Evolutionary conservation across 129 eudicot genomes (phyloP).

Genomic region (Centella asiatica): DNA sequence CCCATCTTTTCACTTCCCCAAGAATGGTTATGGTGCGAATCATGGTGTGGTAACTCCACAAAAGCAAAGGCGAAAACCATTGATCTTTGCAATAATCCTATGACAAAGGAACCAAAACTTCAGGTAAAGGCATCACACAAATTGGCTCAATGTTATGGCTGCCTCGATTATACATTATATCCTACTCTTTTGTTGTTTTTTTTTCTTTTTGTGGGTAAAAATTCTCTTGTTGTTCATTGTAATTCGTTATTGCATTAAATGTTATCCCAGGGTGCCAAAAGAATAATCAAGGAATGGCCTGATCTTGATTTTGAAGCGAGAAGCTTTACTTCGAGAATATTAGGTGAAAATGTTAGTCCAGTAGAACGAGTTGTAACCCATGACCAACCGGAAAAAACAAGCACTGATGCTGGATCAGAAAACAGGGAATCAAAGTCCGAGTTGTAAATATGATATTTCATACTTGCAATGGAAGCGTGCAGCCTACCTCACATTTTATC

Average conservation of each 20-base stretch:
- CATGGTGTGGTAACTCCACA: constrained; percentile 96
- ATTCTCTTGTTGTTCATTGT: too few relatives aligned
- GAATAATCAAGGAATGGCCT: constrained; percentile 91
- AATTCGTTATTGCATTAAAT: neutral
- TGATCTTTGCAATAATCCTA: constrained; percentile 96
- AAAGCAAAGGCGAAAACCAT: constrained; percentile 88
- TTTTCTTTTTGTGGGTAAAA: too few relatives aligned
- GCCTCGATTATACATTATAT: neutral
- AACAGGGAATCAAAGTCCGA: constrained; percentile 50
- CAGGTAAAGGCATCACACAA: constrained; percentile 42
- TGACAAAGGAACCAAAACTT: constrained; percentile 98
- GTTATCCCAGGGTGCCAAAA: constrained; percentile 65
- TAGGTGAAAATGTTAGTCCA: constrained; percentile 52
- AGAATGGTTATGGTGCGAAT: constrained; percentile 99
- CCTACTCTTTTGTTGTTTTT: neutral
- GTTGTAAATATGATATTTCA: constrained; percentile 31
- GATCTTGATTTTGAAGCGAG: constrained; percentile 90
- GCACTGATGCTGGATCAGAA: constrained; percentile 10
- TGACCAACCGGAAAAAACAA: constrained; percentile 17
- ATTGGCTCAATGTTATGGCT: neutral
- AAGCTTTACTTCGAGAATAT: constrained; percentile 62
- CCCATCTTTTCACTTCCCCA: constrained; percentile 95
- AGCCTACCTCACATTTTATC: too few relatives aligned
- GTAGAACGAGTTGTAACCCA: constrained; percentile 35
- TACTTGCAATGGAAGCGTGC: neutral